Base-by-base conservation (phyloP, 495 filamentous ascomycete species). In the Podospora pseudoanserina region DNA sequence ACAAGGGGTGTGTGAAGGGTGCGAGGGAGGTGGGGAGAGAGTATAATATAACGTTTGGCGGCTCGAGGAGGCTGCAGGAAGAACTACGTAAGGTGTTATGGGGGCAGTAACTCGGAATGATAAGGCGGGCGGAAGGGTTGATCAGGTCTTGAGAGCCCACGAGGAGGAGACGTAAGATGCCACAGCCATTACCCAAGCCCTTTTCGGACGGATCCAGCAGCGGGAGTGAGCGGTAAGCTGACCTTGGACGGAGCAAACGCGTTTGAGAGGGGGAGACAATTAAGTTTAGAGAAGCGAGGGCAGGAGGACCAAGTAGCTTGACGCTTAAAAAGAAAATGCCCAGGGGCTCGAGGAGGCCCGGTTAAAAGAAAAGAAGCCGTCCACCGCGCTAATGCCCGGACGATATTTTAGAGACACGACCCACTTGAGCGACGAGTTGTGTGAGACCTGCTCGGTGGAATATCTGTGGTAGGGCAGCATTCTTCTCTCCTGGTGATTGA, bases 21-120 rank as follows among this genome's bases (percentile, higher is more conserved):
- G 70, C 65, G 70, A 34, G 61, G 60, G 59, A 30, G 67, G 67
- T 68, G 68, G 67, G 73, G 69, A 67, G 64, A 65, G 57, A 67
- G 65, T 68, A 68, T 58, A 70, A 72, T 74, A 74, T 70, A 74
- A 66, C 67, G 56, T 74, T 71, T 67, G 68, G 64, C 66, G 65
- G 70, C 27, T 65, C 60, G 67, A 65, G 63, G 53, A 27, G 66
- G 63, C 32, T 72, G 68, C 68, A 70, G 68, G 64, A 67, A 62
- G 60, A 65, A 60, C 67, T 71, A 69, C 67, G 67, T 70, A 68
- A 63, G 61, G 61, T 63, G 13, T 49, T 39, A 55, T 69, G 66
- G 54, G 69, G 64, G 66, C 68, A 69, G 61, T 67, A 66, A 58
- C 69, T 49, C 64, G 67, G 70, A 56, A 56, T 59, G 65, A 34